Base-by-base conservation (phyloP, 345 rosid species). In the Arabidopsis suecica region DNA sequence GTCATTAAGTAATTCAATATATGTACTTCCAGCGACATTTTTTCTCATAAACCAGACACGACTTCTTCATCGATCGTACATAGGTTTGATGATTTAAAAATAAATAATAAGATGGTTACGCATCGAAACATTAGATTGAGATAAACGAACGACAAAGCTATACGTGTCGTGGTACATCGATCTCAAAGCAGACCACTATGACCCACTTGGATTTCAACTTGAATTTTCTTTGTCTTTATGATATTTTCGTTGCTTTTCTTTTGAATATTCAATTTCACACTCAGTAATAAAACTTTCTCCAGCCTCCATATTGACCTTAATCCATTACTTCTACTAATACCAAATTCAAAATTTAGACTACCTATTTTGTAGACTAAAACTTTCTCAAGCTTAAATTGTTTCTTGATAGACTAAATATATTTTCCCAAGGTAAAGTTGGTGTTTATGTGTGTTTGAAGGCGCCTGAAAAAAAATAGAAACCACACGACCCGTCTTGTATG, bases 171-270 rank as follows among this genome's bases (percentile, higher is more conserved):
- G 68, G 51, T 18, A 65, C 77, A 78, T 71, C 57, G 45, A 50
- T 18, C 61, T 77, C 77, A 65, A 22, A 58, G 64, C 68, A 78
- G 77, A 67, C 82, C 63, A 61, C 12, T 18, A 6, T 75, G 78
- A 50, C 88, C 86, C 87, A 83, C 83, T 75, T 62, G 71, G 75
- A 73, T 78, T 73, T 47, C 32, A 58, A 50, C 63, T 77, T 65
- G 57, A 79, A 73, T 64, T 79, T 56, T 48, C 55, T 42, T 16
- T 57, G 81, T 71, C 68, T 78, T 59, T 59, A 37, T 41, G 20
- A 32, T 71, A 37, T 40, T 71, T 78, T 65, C 37, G 9, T 59
- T 25, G 14, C 6, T 64, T 71, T 49, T 58, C 20, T 58, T 71
- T 64, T 56, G 63, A 40, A 7, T 40, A 40, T 28, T 48, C 47